Conservation (phyloP, 495 filamentous ascomycete species). For the Neurospora cerealis region DNA sequence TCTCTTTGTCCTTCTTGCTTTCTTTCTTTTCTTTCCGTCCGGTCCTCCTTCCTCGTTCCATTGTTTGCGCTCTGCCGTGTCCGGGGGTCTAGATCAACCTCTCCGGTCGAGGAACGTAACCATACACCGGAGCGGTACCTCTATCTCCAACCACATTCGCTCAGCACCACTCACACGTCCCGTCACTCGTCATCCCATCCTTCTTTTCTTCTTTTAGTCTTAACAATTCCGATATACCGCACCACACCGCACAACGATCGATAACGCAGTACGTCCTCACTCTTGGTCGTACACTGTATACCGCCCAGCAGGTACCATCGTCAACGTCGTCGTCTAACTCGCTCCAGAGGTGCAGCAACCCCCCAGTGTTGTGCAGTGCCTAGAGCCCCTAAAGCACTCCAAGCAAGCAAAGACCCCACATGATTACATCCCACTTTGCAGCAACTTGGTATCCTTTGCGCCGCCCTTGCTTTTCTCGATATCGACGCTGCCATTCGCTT, state of each 20-base stretch:
- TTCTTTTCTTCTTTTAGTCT: not conserved
- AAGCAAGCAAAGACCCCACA: not conserved
- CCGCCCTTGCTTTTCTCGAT: not conserved
- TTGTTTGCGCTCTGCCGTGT: not conserved
- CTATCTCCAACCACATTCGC: not conserved
- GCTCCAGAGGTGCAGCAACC: not conserved
- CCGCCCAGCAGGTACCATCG: not conserved
- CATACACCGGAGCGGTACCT: not conserved
- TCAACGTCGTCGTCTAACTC: not conserved
- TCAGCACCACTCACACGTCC: not conserved
- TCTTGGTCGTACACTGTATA: not conserved
- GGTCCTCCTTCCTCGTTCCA: not conserved
- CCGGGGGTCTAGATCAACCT: not conserved
- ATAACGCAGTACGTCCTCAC: not conserved
- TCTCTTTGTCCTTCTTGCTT: not conserved
- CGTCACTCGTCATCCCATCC: not conserved
- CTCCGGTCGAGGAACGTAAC: not conserved
- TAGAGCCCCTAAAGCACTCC: not conserved
- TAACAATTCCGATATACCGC: not conserved
- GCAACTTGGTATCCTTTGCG: not conserved
- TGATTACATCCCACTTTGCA: not conserved
- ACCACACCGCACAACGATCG: not conserved
- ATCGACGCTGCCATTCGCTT: not conserved
- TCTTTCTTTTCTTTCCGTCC: not conserved
- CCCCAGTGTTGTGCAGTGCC: not conserved